Evolutionary conservation across 2,329 filamentous ascomycete species (phyloP).

Genomic region (Phoma herbarum): DNA sequence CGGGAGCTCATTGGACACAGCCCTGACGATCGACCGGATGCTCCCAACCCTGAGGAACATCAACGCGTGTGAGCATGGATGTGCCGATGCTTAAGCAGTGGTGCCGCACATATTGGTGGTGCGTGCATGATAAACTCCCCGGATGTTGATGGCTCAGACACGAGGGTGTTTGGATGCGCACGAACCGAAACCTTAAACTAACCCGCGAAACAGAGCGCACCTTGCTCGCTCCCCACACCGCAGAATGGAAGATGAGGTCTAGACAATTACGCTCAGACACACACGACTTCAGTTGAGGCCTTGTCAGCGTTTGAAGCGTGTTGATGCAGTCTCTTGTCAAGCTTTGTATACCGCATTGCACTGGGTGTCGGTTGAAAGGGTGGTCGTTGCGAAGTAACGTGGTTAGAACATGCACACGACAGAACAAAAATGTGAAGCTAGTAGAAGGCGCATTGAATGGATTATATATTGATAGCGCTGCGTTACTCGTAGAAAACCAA

Average conservation of each 20-base stretch:
- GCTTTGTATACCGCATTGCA: neutral
- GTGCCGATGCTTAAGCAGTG: neutral
- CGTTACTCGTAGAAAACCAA: slow-evolving; percentile 67
- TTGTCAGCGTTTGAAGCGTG: neutral
- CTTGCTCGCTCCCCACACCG: neutral
- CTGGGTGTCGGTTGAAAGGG: neutral
- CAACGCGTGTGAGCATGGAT: slow-evolving; percentile 1
- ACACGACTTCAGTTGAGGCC: neutral
- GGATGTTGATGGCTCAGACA: slow-evolving; percentile 11
- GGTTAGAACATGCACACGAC: neutral
- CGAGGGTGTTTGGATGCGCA: slow-evolving; percentile 11
- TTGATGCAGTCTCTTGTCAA: neutral
- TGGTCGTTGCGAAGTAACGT: neutral
- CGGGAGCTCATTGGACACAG: neutral
- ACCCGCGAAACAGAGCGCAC: slow-evolving; percentile 3
- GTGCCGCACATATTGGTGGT: neutral
- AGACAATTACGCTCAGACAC: neutral
- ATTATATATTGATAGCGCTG: neutral
- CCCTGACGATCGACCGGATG: neutral
- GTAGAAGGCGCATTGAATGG: neutral
- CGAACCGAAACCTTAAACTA: slow-evolving; percentile 16
- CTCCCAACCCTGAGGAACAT: neutral
- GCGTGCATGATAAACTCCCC: slow-evolving; percentile 3
- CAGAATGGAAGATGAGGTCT: neutral
- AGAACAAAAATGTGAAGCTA: neutral